Conservation (phyloP, 2,329 filamentous ascomycete genomes). For the Aspergillus sp. region DNA sequence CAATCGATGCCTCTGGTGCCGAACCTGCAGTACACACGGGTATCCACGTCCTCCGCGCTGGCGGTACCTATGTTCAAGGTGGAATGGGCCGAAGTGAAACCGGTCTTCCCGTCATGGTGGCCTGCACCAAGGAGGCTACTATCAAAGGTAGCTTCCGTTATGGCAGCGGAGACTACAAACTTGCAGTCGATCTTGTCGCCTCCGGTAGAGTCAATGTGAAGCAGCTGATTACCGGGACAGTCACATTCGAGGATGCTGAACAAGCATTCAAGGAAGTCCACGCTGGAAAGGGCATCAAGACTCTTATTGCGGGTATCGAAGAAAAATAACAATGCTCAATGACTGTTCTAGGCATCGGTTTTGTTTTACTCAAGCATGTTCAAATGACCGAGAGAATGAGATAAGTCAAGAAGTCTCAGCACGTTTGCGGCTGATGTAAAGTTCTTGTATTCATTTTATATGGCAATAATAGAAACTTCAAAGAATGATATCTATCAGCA, state of each 20-base stretch:
- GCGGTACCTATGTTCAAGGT: conserved; percentile 74
- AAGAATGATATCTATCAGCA: no score
- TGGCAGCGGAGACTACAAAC: conserved; percentile 76
- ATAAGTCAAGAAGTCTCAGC: not conserved
- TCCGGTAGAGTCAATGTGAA: conserved; percentile 66
- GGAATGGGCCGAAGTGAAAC: conserved; percentile 88
- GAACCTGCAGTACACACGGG: conserved; percentile 70
- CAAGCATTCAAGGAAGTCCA: conserved; percentile 81
- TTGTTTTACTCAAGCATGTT: no score
- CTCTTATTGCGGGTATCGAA: conserved; percentile 37
- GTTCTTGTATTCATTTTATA: not conserved
- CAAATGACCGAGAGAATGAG: no score
- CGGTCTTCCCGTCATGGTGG: conserved; percentile 82
- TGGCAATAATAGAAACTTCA: not conserved
- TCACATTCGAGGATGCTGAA: conserved; percentile 76
- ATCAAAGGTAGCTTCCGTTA: conserved; percentile 87
- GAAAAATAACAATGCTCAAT: conserved; percentile 7
- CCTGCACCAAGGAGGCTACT: conserved; percentile 84
- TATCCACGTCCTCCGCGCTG: conserved; percentile 62
- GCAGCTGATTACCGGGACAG: conserved; percentile 68
- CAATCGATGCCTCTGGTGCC: conserved; percentile 74
- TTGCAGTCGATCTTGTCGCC: conserved; percentile 70
- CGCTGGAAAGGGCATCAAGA: conserved; percentile 59
- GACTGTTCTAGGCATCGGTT: not conserved
- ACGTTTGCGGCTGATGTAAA: not conserved